Percentiles rank a stretch among this genome's conserved stretches.
phyloP scores from a whole-genome alignment of 345 rosid genomes.

The Ricinus communis region DNA sequence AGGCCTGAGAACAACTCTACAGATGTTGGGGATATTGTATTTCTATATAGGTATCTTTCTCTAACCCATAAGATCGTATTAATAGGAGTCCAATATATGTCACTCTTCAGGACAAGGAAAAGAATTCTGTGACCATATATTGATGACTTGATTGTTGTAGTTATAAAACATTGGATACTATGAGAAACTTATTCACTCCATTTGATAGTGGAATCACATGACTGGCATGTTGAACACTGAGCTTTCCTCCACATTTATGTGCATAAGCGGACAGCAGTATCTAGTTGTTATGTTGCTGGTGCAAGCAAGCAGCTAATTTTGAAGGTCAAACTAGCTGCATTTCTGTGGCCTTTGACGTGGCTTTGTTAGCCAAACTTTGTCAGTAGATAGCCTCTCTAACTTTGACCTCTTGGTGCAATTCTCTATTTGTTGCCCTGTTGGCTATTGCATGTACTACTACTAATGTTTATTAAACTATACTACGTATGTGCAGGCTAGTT shows the following conservation, averaged over 20 bases:
- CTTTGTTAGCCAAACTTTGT: not conserved
- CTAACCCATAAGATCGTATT: not conserved
- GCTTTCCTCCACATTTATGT: not conserved
- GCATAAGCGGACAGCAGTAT: not conserved
- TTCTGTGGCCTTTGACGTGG: not conserved
- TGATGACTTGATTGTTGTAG: slow-evolving; percentile 4
- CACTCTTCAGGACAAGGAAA: not conserved
- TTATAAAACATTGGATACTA: not conserved
- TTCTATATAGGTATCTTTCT: slow-evolving; percentile 69
- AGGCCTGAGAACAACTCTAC: slow-evolving; percentile 58
- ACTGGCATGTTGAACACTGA: not conserved
- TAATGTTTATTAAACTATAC: not conserved
- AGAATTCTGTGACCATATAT: not conserved
- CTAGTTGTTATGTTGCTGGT: not conserved
- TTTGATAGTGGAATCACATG: not conserved
- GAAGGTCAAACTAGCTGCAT: not conserved
- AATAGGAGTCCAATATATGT: not conserved
- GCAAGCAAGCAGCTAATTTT: not conserved
- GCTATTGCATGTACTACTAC: not conserved
- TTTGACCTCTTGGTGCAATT: not conserved
- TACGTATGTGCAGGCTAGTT: slow-evolving; percentile 55
- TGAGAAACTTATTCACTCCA: not conserved
- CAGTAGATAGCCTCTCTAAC: not conserved
- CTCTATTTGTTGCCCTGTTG: not conserved
- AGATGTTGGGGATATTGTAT: slow-evolving; percentile 71